Percentiles rank a stretch among this genome's conserved stretches.
phyloP scores from a whole-genome alignment of 345 rosid species.

The Aurinia saxatilis region DNA sequence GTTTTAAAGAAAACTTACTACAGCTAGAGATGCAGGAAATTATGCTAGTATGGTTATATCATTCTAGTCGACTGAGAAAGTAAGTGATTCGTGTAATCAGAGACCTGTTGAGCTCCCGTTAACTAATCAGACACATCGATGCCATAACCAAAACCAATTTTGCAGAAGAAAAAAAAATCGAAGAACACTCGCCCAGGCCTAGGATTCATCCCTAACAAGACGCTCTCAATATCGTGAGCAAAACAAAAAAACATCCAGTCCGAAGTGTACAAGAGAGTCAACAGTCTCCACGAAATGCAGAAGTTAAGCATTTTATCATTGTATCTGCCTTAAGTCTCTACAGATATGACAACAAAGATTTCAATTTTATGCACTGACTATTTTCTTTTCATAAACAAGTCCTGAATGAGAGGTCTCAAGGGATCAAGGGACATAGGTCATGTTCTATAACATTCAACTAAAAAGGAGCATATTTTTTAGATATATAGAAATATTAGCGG shows the following conservation, averaged over 20 bases:
- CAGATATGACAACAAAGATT: constrained; percentile 3
- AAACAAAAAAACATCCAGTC: constrained; percentile 94
- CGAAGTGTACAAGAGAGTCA: constrained; percentile 66
- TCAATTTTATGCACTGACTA: background rate
- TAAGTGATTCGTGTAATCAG: background rate
- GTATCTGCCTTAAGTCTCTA: constrained; percentile 85
- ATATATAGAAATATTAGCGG: too few relatives aligned
- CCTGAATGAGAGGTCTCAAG: too few relatives aligned
- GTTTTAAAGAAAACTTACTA: background rate
- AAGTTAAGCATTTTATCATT: constrained; percentile 95
- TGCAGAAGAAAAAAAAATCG: background rate
- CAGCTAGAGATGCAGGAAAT: too few relatives aligned
- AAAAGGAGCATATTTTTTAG: too few relatives aligned
- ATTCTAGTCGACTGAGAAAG: constrained; percentile 5
- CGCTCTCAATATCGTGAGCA: constrained; percentile 92
- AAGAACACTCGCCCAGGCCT: constrained; percentile 84
- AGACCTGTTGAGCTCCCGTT: background rate
- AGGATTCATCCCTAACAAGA: constrained; percentile 95
- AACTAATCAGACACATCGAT: background rate
- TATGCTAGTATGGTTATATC: too few relatives aligned
- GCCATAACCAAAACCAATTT: background rate
- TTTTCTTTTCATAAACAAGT: background rate
- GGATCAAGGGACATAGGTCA: background rate
- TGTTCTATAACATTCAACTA: background rate
- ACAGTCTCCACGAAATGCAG: constrained; percentile 96